Conservation (phyloP, 2,329 filamentous ascomycete species). For the Xylaria sp. region DNA sequence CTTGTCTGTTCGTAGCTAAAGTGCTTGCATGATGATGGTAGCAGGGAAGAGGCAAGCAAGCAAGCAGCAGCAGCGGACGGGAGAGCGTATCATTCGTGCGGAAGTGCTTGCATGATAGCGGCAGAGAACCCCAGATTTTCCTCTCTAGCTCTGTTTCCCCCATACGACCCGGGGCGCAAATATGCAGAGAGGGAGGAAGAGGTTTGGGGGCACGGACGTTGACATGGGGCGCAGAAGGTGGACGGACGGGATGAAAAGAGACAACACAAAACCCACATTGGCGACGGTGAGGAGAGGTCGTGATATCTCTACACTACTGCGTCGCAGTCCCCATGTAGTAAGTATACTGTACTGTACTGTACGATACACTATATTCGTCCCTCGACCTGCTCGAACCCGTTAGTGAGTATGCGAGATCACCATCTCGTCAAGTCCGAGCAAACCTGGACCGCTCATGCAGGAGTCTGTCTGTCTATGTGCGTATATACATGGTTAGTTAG, state of each 20-base stretch:
- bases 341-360: too few species aligned
- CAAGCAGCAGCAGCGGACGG: conserved; percentile 5
- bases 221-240: not conserved
- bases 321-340: not conserved
- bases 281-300: conserved; percentile 25
- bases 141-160: not conserved
- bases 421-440: conserved; percentile 12
- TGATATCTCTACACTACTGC: not conserved
- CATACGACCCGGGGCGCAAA: not conserved
- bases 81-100: conserved; percentile 20
- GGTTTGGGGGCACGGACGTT: conserved; percentile 19
- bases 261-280: conserved; percentile 9
- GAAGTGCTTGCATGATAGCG: conserved; percentile 30
- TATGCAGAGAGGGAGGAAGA: not conserved
- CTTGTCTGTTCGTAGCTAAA: conserved; percentile 25
- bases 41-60: not conserved
- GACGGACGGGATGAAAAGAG: not conserved
- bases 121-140: conserved; percentile 29
- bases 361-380: not conserved
- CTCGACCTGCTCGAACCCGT: conserved; percentile 1
- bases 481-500: not conserved
- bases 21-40: conserved; percentile 26
- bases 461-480: not conserved
- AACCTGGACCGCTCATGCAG: conserved; percentile 13
- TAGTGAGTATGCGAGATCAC: conserved; percentile 12